phyloP scores from a whole-genome alignment of 2,329 filamentous ascomycete genomes.

The Curvularia eragrostidis region DNA sequence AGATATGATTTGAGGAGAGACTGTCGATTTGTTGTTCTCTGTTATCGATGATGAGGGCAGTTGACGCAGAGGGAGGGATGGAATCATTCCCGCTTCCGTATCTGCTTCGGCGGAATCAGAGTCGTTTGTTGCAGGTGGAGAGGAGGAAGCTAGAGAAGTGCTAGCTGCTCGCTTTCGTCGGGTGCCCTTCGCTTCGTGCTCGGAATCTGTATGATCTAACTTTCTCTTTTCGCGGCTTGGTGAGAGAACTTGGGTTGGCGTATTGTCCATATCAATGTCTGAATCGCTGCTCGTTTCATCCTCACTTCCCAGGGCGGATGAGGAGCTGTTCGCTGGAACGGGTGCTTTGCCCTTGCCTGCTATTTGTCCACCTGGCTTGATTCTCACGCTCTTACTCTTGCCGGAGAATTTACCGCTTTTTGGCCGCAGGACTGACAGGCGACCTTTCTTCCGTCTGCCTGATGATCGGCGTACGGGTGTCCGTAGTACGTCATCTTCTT shows the following conservation, averaged over 20 bases:
- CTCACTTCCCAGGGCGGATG: slow-evolving; percentile 20
- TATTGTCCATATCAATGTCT: slow-evolving; percentile 36
- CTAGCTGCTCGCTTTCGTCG: slow-evolving; percentile 42
- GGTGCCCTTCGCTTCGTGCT: slow-evolving; percentile 22
- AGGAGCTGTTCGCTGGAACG: slow-evolving; percentile 26
- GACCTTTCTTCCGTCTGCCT: slow-evolving; percentile 35
- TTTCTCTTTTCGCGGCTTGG: slow-evolving; percentile 41
- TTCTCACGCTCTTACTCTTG: slow-evolving; percentile 38
- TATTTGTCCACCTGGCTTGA: slow-evolving; percentile 18
- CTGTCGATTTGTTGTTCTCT: slow-evolving; percentile 16
- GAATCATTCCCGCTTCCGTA: slow-evolving; percentile 17
- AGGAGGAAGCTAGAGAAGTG: slow-evolving; percentile 27
- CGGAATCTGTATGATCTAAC: slow-evolving; percentile 20
- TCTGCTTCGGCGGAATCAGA: slow-evolving; percentile 28
- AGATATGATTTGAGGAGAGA: slow-evolving; percentile 35
- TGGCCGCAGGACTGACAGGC: slow-evolving; percentile 46
- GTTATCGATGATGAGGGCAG: slow-evolving; percentile 16
- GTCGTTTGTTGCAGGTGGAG: slow-evolving; percentile 25
- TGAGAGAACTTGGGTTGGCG: slow-evolving; percentile 38
- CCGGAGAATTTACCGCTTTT: slow-evolving; percentile 46
- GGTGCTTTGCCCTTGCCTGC: slow-evolving; percentile 37
- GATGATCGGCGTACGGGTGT: slow-evolving; percentile 33
- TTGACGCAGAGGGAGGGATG: slow-evolving; percentile 38
- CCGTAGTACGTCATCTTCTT: slow-evolving; percentile 18
- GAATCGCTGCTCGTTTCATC: slow-evolving; percentile 22